Base-by-base conservation (phyloP, 345 rosid genomes). In the Garcia nutans region DNA sequence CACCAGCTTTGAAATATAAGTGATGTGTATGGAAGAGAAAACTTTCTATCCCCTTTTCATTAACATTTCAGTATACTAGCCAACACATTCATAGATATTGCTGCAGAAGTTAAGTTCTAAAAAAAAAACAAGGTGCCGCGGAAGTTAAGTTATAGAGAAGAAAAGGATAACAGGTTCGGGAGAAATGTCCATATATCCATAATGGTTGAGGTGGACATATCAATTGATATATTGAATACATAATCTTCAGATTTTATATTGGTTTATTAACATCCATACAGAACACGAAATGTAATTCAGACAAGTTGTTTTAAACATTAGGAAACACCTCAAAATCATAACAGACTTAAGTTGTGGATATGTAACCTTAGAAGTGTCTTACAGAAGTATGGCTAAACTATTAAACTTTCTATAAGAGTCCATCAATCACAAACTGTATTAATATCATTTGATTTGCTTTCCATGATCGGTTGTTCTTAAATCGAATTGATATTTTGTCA, bases 1-100 rank as follows among this genome's bases (percentile, higher is more conserved):
- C 66, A 79, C 54, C 67, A 84, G 13, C 75, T 72, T 77, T 59
- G 9, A 63, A 71, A 75, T 70, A 33, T 33, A 26, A 50, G 59
- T 33, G 44, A 60, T 68, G 20, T 19, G n/a, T 56, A 33, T 63
- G 68, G 9, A 28, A 65, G n/a, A 66, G 50, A 81, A 55, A 24
- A 76, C 22, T 26, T 67, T 64, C 16, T 80, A 44, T 68, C 3
- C 23, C 10, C 22, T 12, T 22, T 33, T 24, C 2, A 33, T 19
- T 47, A 54, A 67, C 26, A 28, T n/a, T 65, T 17, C 44, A 61
- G 41, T 28, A 33, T 62, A 70, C 28, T 41, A 56, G 45, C 24
- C 7, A 26, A 67, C 47, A 71, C 7, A 44, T 24, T 62, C 20
- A 69, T 58, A 42, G 26, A 52, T 20, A 67, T 42, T 13, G 16